These are phyloP conservation scores for Aristolochia fimbriata DNA, from an alignment of 164 flowering plant species.

Conservation along the genomic window DNA sequence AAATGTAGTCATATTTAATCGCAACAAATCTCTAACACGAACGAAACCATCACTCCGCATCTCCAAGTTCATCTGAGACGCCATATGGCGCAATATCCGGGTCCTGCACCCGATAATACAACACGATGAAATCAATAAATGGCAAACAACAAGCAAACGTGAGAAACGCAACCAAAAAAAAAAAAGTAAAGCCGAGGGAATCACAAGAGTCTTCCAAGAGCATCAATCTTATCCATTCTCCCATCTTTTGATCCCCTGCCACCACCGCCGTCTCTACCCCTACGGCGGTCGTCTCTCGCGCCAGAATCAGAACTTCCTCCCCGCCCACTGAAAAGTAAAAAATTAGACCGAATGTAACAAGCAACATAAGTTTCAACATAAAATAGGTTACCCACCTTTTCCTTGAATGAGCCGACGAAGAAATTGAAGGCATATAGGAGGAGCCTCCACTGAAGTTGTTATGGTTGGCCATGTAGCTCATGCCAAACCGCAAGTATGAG, in stretches of 20 bases:
- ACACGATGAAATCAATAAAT: neutral
- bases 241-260: constrained; percentile 3
- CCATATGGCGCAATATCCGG: constrained; percentile 80
- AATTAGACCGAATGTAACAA: neutral
- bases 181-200: too few relatives aligned
- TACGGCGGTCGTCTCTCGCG: constrained; percentile 18
- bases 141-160: neutral
- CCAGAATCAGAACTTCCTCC: constrained; percentile 16
- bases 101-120: constrained; percentile 33
- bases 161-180: too few relatives aligned
- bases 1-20: constrained; percentile 61
- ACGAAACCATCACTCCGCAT: constrained; percentile 86
- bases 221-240: constrained; percentile 24
- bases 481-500: too few relatives aligned
- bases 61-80: constrained; percentile 59
- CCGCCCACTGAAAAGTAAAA: constrained; percentile 14
- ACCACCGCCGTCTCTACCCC: constrained; percentile 27
- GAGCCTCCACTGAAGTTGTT: too few relatives aligned
- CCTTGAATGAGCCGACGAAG: too few relatives aligned
- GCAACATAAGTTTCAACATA: too few relatives aligned
- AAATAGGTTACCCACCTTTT: too few relatives aligned
- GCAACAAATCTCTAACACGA: constrained; percentile 56
- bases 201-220: constrained; percentile 23
- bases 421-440: too few relatives aligned
- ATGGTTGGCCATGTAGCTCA: too few relatives aligned